phyloP scores from a whole-genome alignment of 202 grass and related monocot species.

The Carex arenaria region DNA sequence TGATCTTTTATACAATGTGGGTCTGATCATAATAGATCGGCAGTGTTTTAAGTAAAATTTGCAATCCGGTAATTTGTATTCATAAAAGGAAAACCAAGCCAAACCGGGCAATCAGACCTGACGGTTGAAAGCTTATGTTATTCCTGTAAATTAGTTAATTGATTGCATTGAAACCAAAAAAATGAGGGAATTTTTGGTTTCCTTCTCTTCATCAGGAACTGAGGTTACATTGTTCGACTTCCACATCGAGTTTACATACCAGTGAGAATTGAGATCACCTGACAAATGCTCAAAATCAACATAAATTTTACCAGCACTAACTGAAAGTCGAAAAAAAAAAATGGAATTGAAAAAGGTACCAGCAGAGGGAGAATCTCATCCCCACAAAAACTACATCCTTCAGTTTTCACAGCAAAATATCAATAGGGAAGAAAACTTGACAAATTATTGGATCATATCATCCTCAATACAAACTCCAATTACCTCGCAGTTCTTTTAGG shows the following conservation, averaged over 20 bases:
- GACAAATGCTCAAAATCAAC: neutral
- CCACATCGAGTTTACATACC: too few species aligned
- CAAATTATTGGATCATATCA: neutral
- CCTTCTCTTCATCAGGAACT: neutral
- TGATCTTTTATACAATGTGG: too few species aligned
- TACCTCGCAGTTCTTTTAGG: slow-evolving; percentile 21
- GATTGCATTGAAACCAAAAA: neutral
- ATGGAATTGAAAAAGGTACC: too few species aligned
- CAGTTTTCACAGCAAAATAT: neutral
- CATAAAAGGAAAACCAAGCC: neutral
- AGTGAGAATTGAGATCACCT: neutral
- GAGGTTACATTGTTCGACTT: too few species aligned
- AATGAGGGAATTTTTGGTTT: neutral
- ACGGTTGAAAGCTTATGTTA: neutral
- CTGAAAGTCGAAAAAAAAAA: too few species aligned
- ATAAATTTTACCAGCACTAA: too few species aligned
- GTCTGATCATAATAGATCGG: too few species aligned
- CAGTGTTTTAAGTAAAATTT: too few species aligned
- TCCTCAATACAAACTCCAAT: neutral
- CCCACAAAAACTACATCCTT: neutral
- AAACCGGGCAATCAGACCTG: neutral
- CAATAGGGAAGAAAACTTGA: neutral
- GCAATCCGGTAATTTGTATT: neutral
- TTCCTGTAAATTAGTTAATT: neutral
- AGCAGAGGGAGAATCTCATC: neutral